Evolutionary conservation across 768 basidiomycete genomes (phyloP), one percentile per base, ranked within the genome.

Genomic region (Suillus hirtellus): DNA sequence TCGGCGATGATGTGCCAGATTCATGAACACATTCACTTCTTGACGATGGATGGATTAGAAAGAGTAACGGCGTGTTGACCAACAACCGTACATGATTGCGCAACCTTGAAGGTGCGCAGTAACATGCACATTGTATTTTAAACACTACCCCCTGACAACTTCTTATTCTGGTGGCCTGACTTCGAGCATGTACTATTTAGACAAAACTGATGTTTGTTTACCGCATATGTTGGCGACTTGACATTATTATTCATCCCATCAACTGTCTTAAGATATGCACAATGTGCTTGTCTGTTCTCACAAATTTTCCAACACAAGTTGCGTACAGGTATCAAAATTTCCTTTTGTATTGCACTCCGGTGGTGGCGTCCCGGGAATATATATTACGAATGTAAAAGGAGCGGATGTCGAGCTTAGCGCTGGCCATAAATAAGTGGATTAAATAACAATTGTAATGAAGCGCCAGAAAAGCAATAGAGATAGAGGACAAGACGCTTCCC

Each of bases 1-100:
- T 84, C 38, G 75, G 71, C 47, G 75, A 65, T 55, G 68, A 67
- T 49, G 40, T 40, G 24, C 60, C 66, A 61, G 73, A 66, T 60
- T 66, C 72, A 42, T 58, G 38, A 58, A 19, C 24, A 3, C 27
- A 19, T 27, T 27, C 46, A 68, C 63, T 61, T 69, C 73, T 21
- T 73, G 68, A 75, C 49, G 59, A 40, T 46, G 60, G 58, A 65
- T 46, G 66, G 61, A 66, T 54, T 40, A 40, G 35, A 42, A 21
- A 40, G 31, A n/a, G 52, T 46, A 49, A 43, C 21, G 38, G 17
- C 40, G 40, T 58, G 27, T 58, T 53, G 27, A 58, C 24, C 24
- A 42, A 58, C 56, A 27, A 24, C 56, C 24, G 4, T 19, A 27
- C 42, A 27, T 8, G 35, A 37, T 10, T 58, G 55, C 55, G 37